A percentile compares a stretch with the other conserved stretches of the same genome.
Evolutionary conservation across 805 yeast species (phyloP).

Genomic region (Wickerhamiella australiensis): DNA sequence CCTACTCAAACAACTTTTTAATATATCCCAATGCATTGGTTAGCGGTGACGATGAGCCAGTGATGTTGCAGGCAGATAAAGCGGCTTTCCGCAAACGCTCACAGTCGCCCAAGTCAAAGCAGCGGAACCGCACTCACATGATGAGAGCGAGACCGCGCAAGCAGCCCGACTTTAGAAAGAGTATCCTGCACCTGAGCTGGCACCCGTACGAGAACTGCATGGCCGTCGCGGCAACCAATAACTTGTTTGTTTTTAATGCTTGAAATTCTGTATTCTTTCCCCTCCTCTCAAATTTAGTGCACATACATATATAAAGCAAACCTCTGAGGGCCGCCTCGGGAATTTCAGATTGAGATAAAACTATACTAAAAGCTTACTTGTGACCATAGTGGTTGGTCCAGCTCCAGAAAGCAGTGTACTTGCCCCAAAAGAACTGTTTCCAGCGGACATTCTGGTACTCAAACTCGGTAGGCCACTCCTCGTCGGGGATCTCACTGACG

Average conservation of each 20-base stretch:
- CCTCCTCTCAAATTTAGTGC: neutral
- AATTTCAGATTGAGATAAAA: neutral
- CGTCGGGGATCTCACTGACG: slow-evolving; percentile 51
- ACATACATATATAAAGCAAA: neutral
- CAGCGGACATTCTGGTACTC: slow-evolving; percentile 83
- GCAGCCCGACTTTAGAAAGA: slow-evolving; percentile 84
- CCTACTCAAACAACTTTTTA: slow-evolving; percentile 94
- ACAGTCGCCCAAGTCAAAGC: slow-evolving; percentile 23
- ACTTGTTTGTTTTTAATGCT: slow-evolving; percentile 35
- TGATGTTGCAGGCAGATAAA: slow-evolving; percentile 93
- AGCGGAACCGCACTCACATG: slow-evolving; percentile 27
- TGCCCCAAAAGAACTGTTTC: slow-evolving; percentile 94
- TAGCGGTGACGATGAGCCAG: slow-evolving; percentile 41
- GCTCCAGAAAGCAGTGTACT: slow-evolving; percentile 95
- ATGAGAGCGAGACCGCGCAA: slow-evolving; percentile 53
- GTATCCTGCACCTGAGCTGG: slow-evolving; percentile 93
- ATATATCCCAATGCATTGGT: slow-evolving; percentile 71
- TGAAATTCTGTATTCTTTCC: too few relatives aligned
- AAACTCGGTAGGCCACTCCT: slow-evolving; percentile 85
- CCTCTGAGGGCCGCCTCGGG: neutral
- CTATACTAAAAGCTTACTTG: neutral
- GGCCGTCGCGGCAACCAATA: slow-evolving; percentile 97
- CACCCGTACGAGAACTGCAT: slow-evolving; percentile 94
- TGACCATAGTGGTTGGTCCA: slow-evolving; percentile 59
- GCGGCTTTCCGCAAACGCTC: slow-evolving; percentile 79